Percentiles rank a stretch among this genome's conserved stretches.
Conservation (phyloP, 1,139 yeast species). For the Yamadazyma taylorii region DNA sequence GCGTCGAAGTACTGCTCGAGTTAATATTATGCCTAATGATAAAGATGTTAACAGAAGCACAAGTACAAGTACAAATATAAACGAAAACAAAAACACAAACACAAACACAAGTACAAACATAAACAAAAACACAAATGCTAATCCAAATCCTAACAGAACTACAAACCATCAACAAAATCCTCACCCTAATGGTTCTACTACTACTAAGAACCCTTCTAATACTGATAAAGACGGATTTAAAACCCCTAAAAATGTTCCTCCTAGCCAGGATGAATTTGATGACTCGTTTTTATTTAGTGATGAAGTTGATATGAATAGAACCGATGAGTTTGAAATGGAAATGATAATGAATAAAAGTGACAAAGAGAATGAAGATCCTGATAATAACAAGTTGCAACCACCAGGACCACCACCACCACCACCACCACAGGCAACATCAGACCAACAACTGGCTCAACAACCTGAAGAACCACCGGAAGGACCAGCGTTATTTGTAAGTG, state of each 20-base stretch:
- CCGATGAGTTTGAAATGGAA: conserved; percentile 31
- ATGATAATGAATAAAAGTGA: conserved; percentile 21
- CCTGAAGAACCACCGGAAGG: conserved; percentile 1
- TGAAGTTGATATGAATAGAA: conserved; percentile 39
- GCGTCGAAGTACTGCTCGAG: conserved; percentile 12
- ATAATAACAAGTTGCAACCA: background rate
- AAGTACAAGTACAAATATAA: too few relatives aligned
- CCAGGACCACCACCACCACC: conserved; percentile 1
- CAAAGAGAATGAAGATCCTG: conserved; percentile 11
- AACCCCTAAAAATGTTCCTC: conserved; percentile 14
- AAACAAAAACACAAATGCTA: background rate
- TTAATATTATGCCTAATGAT: conserved; percentile 8
- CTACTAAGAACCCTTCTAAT: conserved; percentile 3
- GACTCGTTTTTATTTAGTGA: conserved; percentile 71
- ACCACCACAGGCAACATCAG: background rate
- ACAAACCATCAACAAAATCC: conserved; percentile 1
- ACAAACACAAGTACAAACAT: conserved; percentile 1
- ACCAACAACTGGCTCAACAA: conserved; percentile 5
- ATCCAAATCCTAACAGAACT: background rate
- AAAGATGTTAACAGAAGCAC: too few relatives aligned
- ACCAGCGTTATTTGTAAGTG: conserved; percentile 51
- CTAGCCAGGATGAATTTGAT: conserved; percentile 41
- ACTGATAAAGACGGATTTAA: conserved; percentile 5
- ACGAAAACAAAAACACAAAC: background rate
- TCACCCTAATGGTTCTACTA: background rate